Evolutionary conservation across 208 protist species (phyloP).

Genomic region (Leishmania lainsoni): DNA sequence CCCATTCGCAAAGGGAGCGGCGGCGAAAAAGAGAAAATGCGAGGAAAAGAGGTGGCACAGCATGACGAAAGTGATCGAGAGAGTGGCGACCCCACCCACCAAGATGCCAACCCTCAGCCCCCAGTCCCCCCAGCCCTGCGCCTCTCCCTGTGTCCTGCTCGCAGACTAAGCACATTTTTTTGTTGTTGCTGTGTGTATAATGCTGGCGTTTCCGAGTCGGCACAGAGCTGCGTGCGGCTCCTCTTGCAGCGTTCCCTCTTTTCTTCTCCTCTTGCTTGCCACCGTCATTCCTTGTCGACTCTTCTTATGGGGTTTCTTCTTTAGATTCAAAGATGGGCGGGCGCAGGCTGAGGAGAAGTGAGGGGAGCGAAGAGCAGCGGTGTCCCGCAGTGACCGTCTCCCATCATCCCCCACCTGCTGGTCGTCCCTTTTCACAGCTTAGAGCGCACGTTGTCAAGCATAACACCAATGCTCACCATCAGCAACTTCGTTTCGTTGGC

Average conservation of each 20-base stretch:
- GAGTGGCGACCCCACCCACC: not conserved
- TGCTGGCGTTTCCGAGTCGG: not conserved
- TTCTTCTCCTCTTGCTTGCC: not conserved
- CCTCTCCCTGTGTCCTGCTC: not conserved
- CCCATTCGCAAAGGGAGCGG: not conserved
- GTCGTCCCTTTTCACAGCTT: conserved; percentile 30
- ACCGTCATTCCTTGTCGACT: not conserved
- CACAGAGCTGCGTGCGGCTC: not conserved
- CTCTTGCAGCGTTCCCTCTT: not conserved
- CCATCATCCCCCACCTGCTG: not conserved
- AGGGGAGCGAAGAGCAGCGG: not conserved
- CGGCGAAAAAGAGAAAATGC: not conserved
- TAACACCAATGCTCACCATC: conserved; percentile 68
- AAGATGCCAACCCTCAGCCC: not conserved
- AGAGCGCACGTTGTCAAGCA: conserved; percentile 67
- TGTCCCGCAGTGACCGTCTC: not conserved
- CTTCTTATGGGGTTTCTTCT: not conserved
- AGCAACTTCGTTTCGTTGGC: conserved; percentile 79
- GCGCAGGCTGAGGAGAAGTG: not conserved
- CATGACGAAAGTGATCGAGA: not conserved
- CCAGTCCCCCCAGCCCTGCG: not conserved
- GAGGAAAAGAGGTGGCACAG: not conserved
- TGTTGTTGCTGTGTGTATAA: too few relatives aligned
- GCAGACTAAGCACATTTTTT: not conserved
- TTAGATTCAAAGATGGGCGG: not conserved